Percentiles rank a stretch among this genome's conserved stretches.
phyloP scores from a whole-genome alignment of 805 yeast species.

The Monosporozyma aquatica region DNA sequence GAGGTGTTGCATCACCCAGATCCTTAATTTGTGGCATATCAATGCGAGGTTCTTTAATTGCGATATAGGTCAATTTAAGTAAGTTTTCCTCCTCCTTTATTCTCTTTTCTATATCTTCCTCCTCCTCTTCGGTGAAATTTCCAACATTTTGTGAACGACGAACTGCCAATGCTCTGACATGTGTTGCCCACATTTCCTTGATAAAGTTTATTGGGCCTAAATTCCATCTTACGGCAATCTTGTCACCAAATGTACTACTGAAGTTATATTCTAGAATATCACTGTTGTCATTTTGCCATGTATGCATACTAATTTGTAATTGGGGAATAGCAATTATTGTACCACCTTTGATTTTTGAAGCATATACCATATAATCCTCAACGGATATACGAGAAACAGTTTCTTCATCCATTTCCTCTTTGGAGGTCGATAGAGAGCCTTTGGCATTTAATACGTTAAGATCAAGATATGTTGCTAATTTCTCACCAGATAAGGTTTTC shows the following conservation, averaged over 20 bases:
- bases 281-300: slow-evolving; percentile 49
- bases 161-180: slow-evolving; percentile 61
- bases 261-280: slow-evolving; percentile 57
- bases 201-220: slow-evolving; percentile 84
- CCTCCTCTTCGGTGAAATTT: slow-evolving; percentile 14
- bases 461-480: slow-evolving; percentile 45
- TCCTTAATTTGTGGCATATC: slow-evolving; percentile 87
- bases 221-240: slow-evolving; percentile 90
- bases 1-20: slow-evolving; percentile 95
- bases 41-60: slow-evolving; percentile 69
- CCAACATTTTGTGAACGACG: slow-evolving; percentile 38
- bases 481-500: slow-evolving; percentile 32
- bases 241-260: slow-evolving; percentile 72
- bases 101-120: slow-evolving; percentile 33
- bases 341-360: slow-evolving; percentile 65
- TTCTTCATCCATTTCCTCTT: slow-evolving; percentile 42
- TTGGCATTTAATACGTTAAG: slow-evolving; percentile 53
- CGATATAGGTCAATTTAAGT: slow-evolving; percentile 39
- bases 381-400: slow-evolving; percentile 39
- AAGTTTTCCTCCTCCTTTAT: slow-evolving; percentile 35
- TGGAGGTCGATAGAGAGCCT: slow-evolving; percentile 58
- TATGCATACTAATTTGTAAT: slow-evolving; percentile 62
- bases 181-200: slow-evolving; percentile 86
- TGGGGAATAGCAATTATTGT: slow-evolving; percentile 73
- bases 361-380: slow-evolving; percentile 45